These are phyloP conservation scores for Avicennia marina DNA, from an alignment of 257 asterid genomes.

Conservation along the genomic window DNA sequence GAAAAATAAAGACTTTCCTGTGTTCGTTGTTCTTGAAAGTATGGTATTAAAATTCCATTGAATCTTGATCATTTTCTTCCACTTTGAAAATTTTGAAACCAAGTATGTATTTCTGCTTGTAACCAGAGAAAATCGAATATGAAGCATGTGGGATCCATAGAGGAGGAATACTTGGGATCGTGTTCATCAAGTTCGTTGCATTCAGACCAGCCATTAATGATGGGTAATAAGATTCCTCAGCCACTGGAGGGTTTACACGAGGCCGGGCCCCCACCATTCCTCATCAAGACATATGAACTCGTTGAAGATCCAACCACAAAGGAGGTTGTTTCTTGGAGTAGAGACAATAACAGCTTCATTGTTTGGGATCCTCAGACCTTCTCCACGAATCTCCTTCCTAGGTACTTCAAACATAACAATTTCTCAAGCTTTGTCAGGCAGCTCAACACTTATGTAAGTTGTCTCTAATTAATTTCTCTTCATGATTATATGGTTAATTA, in stretches of 20 bases:
- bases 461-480: no score
- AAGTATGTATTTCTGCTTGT: no score
- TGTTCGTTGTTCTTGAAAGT: no score
- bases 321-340: conserved; percentile 57
- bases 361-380: conserved; percentile 73
- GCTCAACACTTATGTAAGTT: conserved; percentile 74
- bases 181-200: conserved; percentile 21
- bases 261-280: conserved; percentile 59
- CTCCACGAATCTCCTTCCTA: conserved; percentile 60
- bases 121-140: no score
- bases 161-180: conserved; percentile 32
- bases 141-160: conserved; percentile 16
- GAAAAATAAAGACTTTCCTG: no score
- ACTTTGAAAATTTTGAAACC: no score
- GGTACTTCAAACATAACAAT: conserved; percentile 78
- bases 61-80: no score
- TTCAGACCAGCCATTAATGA: conserved; percentile 8
- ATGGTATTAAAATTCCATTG: no score
- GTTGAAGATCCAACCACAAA: conserved; percentile 59
- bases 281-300: conserved; percentile 66
- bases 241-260: conserved; percentile 56
- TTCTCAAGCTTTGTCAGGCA: no score
- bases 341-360: conserved; percentile 69
- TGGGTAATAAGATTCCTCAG: conserved; percentile 24
- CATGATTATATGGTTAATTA: no score